These are phyloP conservation scores for Kwoniella shivajii DNA, from an alignment of 1,284 basidiomycete species.

Conservation along the genomic window DNA sequence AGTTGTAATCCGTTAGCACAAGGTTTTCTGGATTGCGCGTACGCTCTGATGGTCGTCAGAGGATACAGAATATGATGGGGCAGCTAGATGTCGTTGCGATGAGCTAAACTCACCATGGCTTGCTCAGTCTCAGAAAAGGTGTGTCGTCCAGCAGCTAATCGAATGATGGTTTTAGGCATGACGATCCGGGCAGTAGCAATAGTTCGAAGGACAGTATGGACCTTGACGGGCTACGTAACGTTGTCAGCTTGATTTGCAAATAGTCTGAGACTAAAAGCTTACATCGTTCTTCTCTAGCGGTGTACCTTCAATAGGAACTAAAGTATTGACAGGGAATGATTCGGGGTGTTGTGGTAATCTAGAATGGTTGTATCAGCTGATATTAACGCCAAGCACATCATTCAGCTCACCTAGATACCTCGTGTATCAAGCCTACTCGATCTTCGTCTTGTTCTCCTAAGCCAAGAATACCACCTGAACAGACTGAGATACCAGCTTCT, in stretches of 20 bases:
- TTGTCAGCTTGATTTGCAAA: conserved; percentile 1
- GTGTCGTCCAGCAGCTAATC: conserved; percentile 91
- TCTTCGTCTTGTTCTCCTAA: conserved; percentile 90
- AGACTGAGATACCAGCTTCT: conserved; percentile 94
- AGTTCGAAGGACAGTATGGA: conserved; percentile 86
- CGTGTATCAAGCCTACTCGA: conserved; percentile 90
- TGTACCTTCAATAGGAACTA: conserved; percentile 66
- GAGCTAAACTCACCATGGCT: conserved; percentile 78
- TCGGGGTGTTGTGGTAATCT: conserved; percentile 95
- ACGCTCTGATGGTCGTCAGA: too few relatives aligned
- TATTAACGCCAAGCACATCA: not conserved
- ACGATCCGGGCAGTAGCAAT: conserved; percentile 94
- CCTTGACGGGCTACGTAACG: conserved; percentile 65
- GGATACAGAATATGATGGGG: too few relatives aligned
- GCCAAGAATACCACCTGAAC: conserved; percentile 94
- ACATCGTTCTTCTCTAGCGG: conserved; percentile 62
- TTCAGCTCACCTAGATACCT: conserved; percentile 75
- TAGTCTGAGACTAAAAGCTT: conserved; percentile 20
- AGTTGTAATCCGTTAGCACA: too few relatives aligned
- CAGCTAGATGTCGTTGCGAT: too few relatives aligned
- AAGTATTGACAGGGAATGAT: conserved; percentile 96
- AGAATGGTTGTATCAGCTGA: conserved; percentile 8
- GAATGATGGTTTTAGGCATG: conserved; percentile 89
- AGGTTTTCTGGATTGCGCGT: too few relatives aligned
- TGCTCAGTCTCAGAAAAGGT: conserved; percentile 89